Evolutionary conservation across 139 green algal genomes (phyloP).

Genomic region (Parachlorella kessleri): DNA sequence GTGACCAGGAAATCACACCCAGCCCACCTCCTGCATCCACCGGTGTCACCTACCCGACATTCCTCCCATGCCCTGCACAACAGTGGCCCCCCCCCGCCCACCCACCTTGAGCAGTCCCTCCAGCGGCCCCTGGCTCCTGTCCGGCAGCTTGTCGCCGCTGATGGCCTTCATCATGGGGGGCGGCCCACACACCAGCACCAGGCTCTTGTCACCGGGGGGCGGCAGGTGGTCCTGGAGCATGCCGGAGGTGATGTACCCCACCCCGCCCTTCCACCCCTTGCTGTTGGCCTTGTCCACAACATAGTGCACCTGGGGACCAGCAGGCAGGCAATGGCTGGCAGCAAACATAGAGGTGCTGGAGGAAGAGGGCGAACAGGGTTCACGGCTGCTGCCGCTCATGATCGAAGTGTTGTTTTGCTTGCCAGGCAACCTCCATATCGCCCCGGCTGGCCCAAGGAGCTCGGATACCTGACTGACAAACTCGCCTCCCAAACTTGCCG

Average conservation of each 20-base stretch:
- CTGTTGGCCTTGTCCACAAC: constrained; percentile 57
- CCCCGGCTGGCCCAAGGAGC: no score
- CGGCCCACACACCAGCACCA: constrained; percentile 77
- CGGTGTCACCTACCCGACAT: no score
- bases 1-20: no score
- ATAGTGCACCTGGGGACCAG: constrained; percentile 54
- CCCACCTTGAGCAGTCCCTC: constrained; percentile 64
- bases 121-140: constrained; percentile 64
- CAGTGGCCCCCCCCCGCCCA: no score
- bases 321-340: background rate
- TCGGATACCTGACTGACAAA: no score
- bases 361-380: background rate
- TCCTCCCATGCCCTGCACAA: no score
- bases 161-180: constrained; percentile 66
- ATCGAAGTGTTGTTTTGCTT: no score
- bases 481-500: no score
- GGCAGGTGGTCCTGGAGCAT: constrained; percentile 61
- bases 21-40: no score
- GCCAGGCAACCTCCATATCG: no score
- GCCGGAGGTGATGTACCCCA: constrained; percentile 44
- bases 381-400: background rate
- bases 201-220: constrained; percentile 46
- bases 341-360: no score
- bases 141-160: constrained; percentile 49
- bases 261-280: constrained; percentile 38